Base-by-base conservation (phyloP, 2,329 filamentous ascomycete species). In the Paramyrothecium sp. region DNA sequence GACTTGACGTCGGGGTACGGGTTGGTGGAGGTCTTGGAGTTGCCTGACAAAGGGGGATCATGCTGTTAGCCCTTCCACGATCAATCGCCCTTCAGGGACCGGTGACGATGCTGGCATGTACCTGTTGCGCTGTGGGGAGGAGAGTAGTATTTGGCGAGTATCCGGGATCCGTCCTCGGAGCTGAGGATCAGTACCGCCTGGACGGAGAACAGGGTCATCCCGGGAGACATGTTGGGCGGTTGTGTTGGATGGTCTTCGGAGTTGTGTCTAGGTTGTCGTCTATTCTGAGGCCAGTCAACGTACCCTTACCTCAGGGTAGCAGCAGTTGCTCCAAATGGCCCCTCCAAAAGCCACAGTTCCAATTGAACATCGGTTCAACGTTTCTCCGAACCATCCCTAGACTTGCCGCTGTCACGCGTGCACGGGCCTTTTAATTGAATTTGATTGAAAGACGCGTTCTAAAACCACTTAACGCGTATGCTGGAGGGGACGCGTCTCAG, bases 141-240 rank as follows among this genome's bases (percentile, higher is more conserved):
- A 75, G 75, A 77, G 82, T 94, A 97, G 85, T 97, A 97, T 81
- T 97, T 97, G 70, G 92, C 87, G 74, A 97, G 92, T 78, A 98
- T 91, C 74, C 94, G 87, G 60, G 90, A 90, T 71, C 91, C 91
- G 75, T 98, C 94, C 77, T 97, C 92, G 60, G 89, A 88, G 69
- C 89, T 87, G 72, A 93, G 87, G 67, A 93, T 87, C 65, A 92
- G 82, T 73, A 93, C 83, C 70, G 90, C 90, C 74, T 90, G 89
- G 70, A 92, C 83, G 68, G 88, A 86, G 79, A 89, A 89, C 49
- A 92, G 83, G 61, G 88, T 89, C 78, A 92, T 87, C 77, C 86
- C 85, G 62, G 88, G 87, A 65, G 88, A 84, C 89, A 92, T 92
- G 61, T 54, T 70, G 67, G 62, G 51, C 51, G 30, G 51, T 23